Evolutionary conservation across 2,329 filamentous ascomycete genomes (phyloP).

Genomic region (Magnaporthales sp.): DNA sequence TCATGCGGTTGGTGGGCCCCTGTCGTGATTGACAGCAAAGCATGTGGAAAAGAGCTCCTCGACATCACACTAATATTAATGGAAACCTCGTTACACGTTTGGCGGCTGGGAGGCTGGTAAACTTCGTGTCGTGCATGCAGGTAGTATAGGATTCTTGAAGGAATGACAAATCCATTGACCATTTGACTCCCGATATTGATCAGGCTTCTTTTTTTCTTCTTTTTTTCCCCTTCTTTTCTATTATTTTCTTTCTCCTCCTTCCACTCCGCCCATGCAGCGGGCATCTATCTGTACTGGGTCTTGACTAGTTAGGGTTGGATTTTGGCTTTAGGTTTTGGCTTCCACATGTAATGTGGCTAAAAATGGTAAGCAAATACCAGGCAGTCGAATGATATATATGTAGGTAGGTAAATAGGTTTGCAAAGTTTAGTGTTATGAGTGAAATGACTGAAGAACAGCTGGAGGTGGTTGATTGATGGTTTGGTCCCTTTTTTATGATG

Average conservation of each 20-base stretch:
- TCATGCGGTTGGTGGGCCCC: background rate
- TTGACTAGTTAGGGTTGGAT: background rate
- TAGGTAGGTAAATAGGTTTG: background rate
- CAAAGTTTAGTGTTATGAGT: background rate
- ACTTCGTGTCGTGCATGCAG: too few species aligned
- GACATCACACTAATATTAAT: background rate
- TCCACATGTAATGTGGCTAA: too few species aligned
- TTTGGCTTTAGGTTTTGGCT: too few species aligned
- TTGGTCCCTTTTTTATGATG: background rate
- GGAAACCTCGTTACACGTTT: background rate
- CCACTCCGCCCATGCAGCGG: background rate
- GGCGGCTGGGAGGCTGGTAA: background rate
- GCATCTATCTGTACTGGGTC: background rate
- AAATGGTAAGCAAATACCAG: too few species aligned
- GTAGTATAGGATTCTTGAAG: too few species aligned
- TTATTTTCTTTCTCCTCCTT: too few species aligned
- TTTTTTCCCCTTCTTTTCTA: background rate
- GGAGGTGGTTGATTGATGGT: background rate
- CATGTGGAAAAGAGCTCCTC: background rate
- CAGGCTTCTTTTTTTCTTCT: too few species aligned
- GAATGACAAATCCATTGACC: too few species aligned
- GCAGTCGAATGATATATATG: background rate
- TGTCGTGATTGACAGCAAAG: background rate
- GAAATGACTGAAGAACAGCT: background rate
- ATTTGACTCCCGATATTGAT: too few species aligned